These are phyloP conservation scores for Acanthochlamys bracteata DNA, from an alignment of 106 monocot species.

Conservation along the genomic window DNA sequence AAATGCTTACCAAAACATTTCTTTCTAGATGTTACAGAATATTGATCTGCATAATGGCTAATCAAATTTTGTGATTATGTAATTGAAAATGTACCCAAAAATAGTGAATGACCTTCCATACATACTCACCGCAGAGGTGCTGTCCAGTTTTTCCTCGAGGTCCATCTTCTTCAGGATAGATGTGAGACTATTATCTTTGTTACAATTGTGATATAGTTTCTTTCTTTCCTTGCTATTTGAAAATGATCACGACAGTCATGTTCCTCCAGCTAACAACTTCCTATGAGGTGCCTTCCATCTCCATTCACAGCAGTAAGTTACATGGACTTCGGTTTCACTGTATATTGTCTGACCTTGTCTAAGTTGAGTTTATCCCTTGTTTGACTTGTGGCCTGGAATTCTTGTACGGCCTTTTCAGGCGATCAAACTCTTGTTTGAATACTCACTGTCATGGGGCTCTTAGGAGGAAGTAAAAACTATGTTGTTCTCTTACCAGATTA, in stretches of 20 bases:
- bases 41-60: too few species aligned
- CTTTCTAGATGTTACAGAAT: too few species aligned
- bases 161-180: conserved; percentile 57
- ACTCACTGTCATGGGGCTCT: background rate
- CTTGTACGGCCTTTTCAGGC: background rate
- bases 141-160: conserved; percentile 62
- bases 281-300: background rate
- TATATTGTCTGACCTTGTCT: too few species aligned
- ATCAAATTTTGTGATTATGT: too few species aligned
- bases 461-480: too few species aligned
- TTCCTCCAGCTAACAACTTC: background rate
- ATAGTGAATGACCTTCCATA: background rate
- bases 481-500: too few species aligned
- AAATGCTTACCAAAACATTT: too few species aligned
- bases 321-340: background rate
- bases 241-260: background rate
- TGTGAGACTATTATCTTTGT: conserved; percentile 22
- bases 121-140: conserved; percentile 39
- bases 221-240: background rate
- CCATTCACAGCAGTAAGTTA: background rate
- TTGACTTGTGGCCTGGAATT: background rate
- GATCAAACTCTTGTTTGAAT: background rate
- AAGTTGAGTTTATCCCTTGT: background rate
- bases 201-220: background rate
- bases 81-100: too few species aligned